Conservation (phyloP, 1,284 basidiomycete genomes). For the Microbotryum saponariae region DNA sequence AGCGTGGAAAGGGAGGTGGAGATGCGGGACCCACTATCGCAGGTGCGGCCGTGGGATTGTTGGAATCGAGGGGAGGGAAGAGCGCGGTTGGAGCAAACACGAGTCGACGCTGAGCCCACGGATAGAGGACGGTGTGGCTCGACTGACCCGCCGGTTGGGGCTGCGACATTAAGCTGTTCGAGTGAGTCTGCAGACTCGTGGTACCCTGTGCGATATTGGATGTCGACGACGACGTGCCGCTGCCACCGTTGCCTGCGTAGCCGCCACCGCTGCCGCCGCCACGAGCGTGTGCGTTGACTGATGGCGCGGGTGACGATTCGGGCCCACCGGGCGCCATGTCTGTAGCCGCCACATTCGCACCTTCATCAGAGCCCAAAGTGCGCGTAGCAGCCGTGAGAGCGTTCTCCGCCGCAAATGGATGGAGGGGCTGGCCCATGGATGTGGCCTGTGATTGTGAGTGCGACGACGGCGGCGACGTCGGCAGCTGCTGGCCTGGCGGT, state of each 20-base stretch:
- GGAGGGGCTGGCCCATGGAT: background rate
- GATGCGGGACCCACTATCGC: constrained; percentile 33
- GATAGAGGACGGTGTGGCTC: constrained; percentile 33
- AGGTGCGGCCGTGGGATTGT: constrained; percentile 4
- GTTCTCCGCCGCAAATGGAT: background rate
- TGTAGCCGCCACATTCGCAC: too few species aligned
- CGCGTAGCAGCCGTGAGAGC: background rate
- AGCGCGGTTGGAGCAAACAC: constrained; percentile 31
- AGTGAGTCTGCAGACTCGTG: too few species aligned
- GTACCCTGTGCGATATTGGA: too few species aligned
- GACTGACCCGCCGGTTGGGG: background rate
- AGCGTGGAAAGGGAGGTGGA: constrained; percentile 79
- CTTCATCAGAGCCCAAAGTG: too few species aligned
- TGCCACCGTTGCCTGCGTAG: too few species aligned
- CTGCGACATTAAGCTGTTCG: background rate
- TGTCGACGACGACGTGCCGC: too few species aligned
- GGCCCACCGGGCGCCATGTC: too few species aligned
- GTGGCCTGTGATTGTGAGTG: background rate
- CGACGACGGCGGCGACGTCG: background rate
- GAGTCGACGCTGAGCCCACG: constrained; percentile 35
- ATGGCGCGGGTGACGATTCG: too few species aligned
- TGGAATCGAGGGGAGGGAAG: constrained; percentile 16
- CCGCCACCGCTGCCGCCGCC: too few species aligned
- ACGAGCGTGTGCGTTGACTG: too few species aligned
- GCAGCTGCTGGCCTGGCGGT: background rate